A percentile compares a stretch with the other conserved stretches of the same genome.
phyloP scores from a whole-genome alignment of 139 green algal species.

The Chlorella sp. region DNA sequence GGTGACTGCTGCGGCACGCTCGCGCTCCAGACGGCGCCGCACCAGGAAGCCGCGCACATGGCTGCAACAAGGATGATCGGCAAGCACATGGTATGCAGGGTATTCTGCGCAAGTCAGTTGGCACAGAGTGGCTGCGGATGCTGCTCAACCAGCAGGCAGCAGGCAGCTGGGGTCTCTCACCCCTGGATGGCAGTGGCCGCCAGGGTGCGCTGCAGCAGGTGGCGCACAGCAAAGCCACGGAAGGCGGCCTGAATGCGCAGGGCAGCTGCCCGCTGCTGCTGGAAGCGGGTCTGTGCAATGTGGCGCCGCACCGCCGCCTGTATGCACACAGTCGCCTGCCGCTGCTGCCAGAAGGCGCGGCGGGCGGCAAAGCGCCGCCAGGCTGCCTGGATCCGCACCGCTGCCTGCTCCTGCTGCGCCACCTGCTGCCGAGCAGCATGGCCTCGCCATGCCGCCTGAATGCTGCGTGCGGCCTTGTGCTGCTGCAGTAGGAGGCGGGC shows the following conservation, averaged over 20 bases:
- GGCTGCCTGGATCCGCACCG: slow-evolving; percentile 39
- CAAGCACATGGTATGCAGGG: not conserved
- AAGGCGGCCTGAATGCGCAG: slow-evolving; percentile 40
- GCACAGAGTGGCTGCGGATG: no score
- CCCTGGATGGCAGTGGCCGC: slow-evolving; percentile 23
- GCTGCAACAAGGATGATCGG: not conserved
- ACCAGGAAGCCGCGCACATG: slow-evolving; percentile 36
- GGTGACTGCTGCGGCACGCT: slow-evolving; percentile 32
- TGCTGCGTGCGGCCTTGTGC: slow-evolving; percentile 26
- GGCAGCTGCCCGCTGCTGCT: not conserved
- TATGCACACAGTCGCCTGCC: slow-evolving; percentile 37
- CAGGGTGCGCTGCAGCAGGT: slow-evolving; percentile 5
- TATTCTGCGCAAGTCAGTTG: no score
- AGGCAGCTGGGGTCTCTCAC: not conserved
- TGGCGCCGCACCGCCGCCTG: slow-evolving; percentile 41
- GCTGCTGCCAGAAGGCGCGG: not conserved
- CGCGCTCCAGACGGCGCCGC: not conserved
- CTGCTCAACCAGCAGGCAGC: not conserved
- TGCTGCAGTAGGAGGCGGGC: slow-evolving; percentile 24
- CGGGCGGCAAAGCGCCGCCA: slow-evolving; percentile 25
- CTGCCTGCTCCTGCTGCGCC: slow-evolving; percentile 42
- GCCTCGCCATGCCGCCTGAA: slow-evolving; percentile 6
- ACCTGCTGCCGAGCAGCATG: slow-evolving; percentile 27
- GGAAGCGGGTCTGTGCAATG: slow-evolving; percentile 10
- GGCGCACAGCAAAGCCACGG: slow-evolving; percentile 23